Conservation (phyloP, 2,329 filamentous ascomycete genomes). For the Graphilbum sp. region DNA sequence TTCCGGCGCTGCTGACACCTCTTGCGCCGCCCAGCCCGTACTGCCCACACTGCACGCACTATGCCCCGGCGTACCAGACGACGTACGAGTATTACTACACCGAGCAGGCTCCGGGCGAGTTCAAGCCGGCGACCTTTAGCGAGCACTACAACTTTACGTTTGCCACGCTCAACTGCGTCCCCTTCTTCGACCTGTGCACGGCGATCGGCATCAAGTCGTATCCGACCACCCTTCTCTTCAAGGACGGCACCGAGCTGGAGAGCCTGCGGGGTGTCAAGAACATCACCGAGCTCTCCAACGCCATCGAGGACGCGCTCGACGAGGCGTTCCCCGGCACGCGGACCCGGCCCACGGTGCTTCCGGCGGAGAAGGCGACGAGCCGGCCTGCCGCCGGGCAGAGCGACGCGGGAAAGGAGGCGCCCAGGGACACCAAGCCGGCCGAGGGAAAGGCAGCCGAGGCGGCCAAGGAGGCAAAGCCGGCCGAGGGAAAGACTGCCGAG, state of each 20-base stretch:
- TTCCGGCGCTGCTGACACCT: too few species aligned
- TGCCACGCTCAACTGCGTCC: slow-evolving; percentile 69
- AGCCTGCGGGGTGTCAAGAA: slow-evolving; percentile 49
- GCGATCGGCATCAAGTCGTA: slow-evolving; percentile 51
- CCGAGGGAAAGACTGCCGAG: background rate
- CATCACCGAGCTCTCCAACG: slow-evolving; percentile 29
- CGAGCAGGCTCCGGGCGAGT: slow-evolving; percentile 50
- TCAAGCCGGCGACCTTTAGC: slow-evolving; percentile 45
- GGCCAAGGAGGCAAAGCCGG: background rate
- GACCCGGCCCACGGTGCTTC: slow-evolving; percentile 47
- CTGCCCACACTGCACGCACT: slow-evolving; percentile 58
- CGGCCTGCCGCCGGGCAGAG: slow-evolving; percentile 16
- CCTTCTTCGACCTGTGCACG: slow-evolving; percentile 62
- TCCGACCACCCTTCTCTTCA: slow-evolving; percentile 65
- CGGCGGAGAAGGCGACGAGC: slow-evolving; percentile 47
- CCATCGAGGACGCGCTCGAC: slow-evolving; percentile 65
- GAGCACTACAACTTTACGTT: slow-evolving; percentile 84
- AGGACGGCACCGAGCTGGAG: slow-evolving; percentile 51
- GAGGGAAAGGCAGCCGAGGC: slow-evolving; percentile 1
- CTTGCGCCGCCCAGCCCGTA: slow-evolving; percentile 27
- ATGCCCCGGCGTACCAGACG: slow-evolving; percentile 79
- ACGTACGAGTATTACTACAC: slow-evolving; percentile 92
- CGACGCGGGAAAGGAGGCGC: slow-evolving; percentile 4
- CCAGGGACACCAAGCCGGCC: slow-evolving; percentile 5
- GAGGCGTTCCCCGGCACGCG: slow-evolving; percentile 66